Conservation (phyloP, 495 filamentous ascomycete species). For the Aspergillus nanangensis region DNA sequence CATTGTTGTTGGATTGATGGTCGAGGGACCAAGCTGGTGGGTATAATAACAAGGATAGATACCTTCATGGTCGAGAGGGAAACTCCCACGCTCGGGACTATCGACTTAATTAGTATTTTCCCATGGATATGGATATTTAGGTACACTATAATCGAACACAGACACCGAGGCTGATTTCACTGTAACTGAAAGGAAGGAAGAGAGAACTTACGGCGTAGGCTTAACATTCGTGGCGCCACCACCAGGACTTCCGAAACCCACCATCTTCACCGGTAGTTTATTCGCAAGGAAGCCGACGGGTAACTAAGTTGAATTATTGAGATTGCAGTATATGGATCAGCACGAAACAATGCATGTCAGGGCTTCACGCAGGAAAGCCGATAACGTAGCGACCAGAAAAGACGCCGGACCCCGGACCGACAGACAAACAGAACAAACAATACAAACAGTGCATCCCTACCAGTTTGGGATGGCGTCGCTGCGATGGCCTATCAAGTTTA, state of each 20-base stretch:
- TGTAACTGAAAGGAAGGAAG: neutral
- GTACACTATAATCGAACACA: too few species aligned
- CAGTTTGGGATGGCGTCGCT: neutral
- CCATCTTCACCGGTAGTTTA: constrained; percentile 7
- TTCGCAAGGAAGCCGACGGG: neutral
- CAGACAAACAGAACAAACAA: constrained; percentile 36
- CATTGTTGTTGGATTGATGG: too few species aligned
- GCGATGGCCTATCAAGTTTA: neutral
- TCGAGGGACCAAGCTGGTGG: neutral
- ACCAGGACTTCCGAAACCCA: constrained; percentile 76
- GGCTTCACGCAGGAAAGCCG: neutral
- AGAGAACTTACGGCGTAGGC: constrained; percentile 66
- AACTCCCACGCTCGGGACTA: constrained; percentile 91
- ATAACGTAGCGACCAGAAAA: neutral
- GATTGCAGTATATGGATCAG: too few species aligned
- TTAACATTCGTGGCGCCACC: constrained; percentile 62
- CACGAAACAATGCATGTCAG: neutral
- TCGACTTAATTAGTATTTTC: neutral
- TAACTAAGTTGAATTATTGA: too few species aligned
- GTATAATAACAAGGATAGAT: constrained; percentile 1
- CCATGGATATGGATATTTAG: neutral
- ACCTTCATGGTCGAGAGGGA: constrained; percentile 96
- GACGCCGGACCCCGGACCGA: neutral
- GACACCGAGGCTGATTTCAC: too few species aligned
- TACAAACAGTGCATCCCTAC: constrained; percentile 21